phyloP scores from a whole-genome alignment of 805 yeast species.

The Allodekkera sacchari region DNA sequence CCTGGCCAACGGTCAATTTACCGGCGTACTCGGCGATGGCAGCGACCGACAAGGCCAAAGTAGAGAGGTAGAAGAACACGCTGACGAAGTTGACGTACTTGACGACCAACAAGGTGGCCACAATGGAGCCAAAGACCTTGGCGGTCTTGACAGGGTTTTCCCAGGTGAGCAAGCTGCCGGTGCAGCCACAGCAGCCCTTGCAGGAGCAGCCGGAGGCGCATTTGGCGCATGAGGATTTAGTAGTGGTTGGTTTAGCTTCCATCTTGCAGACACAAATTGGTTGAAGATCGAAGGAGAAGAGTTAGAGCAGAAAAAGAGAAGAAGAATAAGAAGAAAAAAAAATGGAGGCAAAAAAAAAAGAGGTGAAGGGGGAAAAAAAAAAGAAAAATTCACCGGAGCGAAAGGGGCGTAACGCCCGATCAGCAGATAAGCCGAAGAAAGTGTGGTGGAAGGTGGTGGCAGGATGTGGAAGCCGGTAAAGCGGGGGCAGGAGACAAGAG shows the following conservation, averaged over 20 bases:
- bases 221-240: background rate
- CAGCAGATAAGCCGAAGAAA: too few relatives aligned
- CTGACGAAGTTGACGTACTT: constrained; percentile 58
- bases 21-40: constrained; percentile 75
- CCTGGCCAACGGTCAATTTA: constrained; percentile 65
- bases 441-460: too few relatives aligned
- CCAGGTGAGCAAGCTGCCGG: constrained; percentile 55
- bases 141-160: constrained; percentile 69
- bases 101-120: constrained; percentile 45
- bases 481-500: too few relatives aligned
- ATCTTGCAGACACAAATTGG: constrained; percentile 6
- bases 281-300: background rate
- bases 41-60: constrained; percentile 47
- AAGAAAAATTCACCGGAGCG: too few relatives aligned
- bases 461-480: too few relatives aligned
- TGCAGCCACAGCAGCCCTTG: constrained; percentile 24
- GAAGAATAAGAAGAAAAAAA: background rate
- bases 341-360: background rate
- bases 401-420: too few relatives aligned
- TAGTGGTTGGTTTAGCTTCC: background rate
- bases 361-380: too few relatives aligned
- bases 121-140: constrained; percentile 58
- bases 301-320: background rate
- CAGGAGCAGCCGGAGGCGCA: background rate
- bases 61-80: constrained; percentile 50